Conservation (phyloP, 2,329 filamentous ascomycete species). For the Rosellinia necatrix region DNA sequence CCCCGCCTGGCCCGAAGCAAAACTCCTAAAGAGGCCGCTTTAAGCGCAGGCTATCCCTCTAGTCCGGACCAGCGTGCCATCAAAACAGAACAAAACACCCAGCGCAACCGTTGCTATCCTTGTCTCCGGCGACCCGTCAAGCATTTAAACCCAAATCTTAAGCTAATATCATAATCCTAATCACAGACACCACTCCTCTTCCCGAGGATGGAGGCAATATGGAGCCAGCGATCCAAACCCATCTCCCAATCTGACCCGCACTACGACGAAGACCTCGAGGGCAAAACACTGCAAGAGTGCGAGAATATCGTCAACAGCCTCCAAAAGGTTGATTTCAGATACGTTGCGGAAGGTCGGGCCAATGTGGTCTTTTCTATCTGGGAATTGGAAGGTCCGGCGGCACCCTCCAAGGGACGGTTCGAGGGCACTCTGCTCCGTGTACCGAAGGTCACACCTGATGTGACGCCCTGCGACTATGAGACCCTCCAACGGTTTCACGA, state of each 20-base stretch:
- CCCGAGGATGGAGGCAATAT: conserved; percentile 27
- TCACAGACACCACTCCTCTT: neutral
- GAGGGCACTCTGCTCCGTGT: conserved; percentile 62
- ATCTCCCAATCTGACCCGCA: neutral
- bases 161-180: conserved; percentile 19
- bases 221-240: conserved; percentile 34
- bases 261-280: neutral
- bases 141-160: neutral
- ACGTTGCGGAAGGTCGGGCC: conserved; percentile 72
- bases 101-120: neutral
- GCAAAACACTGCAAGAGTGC: conserved; percentile 24
- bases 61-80: neutral
- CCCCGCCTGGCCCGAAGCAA: neutral
- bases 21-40: neutral
- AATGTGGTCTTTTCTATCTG: conserved; percentile 74
- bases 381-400: conserved; percentile 42
- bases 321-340: conserved; percentile 37
- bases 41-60: neutral
- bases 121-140: neutral
- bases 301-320: conserved; percentile 29
- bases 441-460: conserved; percentile 57
- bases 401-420: conserved; percentile 38
- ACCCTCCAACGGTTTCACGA: conserved; percentile 54
- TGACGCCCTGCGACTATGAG: conserved; percentile 51
- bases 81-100: neutral